A percentile compares a stretch with the other conserved stretches of the same genome.
phyloP scores from a whole-genome alignment of 2,329 filamentous ascomycete species.

The Sporothrix dimorphospora region DNA sequence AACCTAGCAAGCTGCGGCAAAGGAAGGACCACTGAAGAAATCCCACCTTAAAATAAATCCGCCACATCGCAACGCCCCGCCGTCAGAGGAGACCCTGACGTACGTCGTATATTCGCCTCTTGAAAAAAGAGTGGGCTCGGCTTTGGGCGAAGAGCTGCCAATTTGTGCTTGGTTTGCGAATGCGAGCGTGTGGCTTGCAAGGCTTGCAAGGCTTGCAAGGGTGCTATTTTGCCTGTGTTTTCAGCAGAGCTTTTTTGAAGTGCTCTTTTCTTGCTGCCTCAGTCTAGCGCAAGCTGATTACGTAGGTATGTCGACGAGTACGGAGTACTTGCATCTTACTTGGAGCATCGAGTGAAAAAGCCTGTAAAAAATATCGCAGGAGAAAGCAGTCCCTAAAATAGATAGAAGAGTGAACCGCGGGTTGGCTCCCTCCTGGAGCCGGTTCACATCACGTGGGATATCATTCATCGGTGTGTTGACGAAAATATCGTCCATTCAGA shows the following conservation, averaged over 20 bases:
- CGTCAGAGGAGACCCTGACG: slow-evolving; percentile 8
- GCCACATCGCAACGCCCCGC: slow-evolving; percentile 8
- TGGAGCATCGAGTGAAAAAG: not conserved
- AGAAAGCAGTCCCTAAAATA: not conserved
- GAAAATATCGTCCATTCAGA: not conserved
- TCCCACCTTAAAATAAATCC: not conserved
- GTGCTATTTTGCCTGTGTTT: not conserved
- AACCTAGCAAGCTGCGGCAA: too few species aligned
- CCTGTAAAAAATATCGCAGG: not conserved
- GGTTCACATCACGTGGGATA: not conserved
- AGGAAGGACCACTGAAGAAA: not conserved
- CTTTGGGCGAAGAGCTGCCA: not conserved
- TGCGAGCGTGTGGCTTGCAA: not conserved
- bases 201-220: not conserved
- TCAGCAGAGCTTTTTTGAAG: not conserved
- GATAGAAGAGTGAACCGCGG: not conserved
- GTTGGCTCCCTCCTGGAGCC: not conserved
- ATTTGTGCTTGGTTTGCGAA: not conserved
- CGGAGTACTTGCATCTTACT: too few species aligned
- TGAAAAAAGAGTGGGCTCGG: not conserved
- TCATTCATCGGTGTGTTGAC: not conserved
- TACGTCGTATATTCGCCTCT: slow-evolving; percentile 2
- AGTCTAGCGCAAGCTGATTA: slow-evolving; percentile 8
- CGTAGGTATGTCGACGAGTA: slow-evolving; percentile 1
- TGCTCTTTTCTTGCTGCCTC: slow-evolving; percentile 2